These are phyloP conservation scores for Chaetomiaceae sp. DNA, from an alignment of 2,329 filamentous ascomycete species.

Conservation along the genomic window DNA sequence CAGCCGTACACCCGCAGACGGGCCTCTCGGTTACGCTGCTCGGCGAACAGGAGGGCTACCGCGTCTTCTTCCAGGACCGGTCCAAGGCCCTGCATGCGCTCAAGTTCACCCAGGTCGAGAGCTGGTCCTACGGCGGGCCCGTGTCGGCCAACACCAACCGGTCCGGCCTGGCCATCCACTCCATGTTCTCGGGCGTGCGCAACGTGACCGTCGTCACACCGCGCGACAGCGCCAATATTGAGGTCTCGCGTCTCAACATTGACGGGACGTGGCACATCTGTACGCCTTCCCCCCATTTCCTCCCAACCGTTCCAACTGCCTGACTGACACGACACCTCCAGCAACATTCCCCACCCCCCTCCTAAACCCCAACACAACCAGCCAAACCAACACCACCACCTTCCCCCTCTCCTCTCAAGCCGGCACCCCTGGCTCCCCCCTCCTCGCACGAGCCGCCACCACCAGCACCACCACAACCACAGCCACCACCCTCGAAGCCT, in stretches of 20 bases:
- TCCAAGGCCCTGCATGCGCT: conserved; percentile 1
- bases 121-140: conserved; percentile 8
- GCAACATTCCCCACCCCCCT: conserved; percentile 32
- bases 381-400: conserved; percentile 23
- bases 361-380: conserved; percentile 23
- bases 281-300: conserved; percentile 19
- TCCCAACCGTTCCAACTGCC: too few relatives aligned
- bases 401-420: conserved; percentile 1
- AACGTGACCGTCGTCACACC: conserved; percentile 33
- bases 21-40: conserved; percentile 31
- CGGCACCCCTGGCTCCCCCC: too few relatives aligned
- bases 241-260: conserved; percentile 27
- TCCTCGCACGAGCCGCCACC: too few relatives aligned
- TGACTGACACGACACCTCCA: conserved; percentile 18
- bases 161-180: conserved; percentile 5
- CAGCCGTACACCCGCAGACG: conserved; percentile 26
- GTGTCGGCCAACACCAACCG: conserved; percentile 11
- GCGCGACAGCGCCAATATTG: conserved; percentile 30
- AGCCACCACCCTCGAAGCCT: too few relatives aligned
- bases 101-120: conserved; percentile 4
- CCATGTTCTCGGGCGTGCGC: conserved; percentile 12
- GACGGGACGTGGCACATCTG: conserved; percentile 31
- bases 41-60: conserved; percentile 31
- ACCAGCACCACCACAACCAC: too few relatives aligned
- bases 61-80: conserved; percentile 34